Percentiles rank a stretch among this genome's conserved stretches.
Conservation (phyloP, 257 asterid species). For the Plantago major region DNA sequence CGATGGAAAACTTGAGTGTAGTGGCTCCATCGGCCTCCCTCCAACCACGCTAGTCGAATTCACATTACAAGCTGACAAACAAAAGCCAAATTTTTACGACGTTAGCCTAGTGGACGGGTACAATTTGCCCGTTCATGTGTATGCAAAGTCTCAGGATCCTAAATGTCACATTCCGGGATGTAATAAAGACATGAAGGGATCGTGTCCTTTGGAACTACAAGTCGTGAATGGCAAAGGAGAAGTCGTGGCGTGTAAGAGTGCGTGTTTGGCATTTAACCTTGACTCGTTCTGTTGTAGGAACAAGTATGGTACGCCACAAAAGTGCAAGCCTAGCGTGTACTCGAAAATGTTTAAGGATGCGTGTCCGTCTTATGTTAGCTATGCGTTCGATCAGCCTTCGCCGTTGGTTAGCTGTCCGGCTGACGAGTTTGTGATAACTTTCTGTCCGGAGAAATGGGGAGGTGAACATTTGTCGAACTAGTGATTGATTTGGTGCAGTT, state of each 20-base stretch:
- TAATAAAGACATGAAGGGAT: slow-evolving; percentile 30
- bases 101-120: slow-evolving; percentile 83
- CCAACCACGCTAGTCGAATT: slow-evolving; percentile 70
- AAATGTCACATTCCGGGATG: slow-evolving; percentile 60
- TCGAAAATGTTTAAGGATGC: slow-evolving; percentile 66
- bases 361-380: slow-evolving; percentile 65
- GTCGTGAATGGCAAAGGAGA: slow-evolving; percentile 38
- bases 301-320: slow-evolving; percentile 50
- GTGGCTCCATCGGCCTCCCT: slow-evolving; percentile 61
- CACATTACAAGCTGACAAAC: slow-evolving; percentile 40
- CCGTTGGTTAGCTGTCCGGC: slow-evolving; percentile 56
- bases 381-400: slow-evolving; percentile 59
- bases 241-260: slow-evolving; percentile 83
- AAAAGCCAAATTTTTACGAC: slow-evolving; percentile 56
- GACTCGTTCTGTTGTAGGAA: slow-evolving; percentile 78
- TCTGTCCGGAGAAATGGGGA: slow-evolving; percentile 73
- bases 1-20: slow-evolving; percentile 55
- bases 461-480: slow-evolving; percentile 21
- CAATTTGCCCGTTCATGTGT: slow-evolving; percentile 64
- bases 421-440: slow-evolving; percentile 49
- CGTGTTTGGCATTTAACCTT: slow-evolving; percentile 62
- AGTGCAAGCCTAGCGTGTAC: slow-evolving; percentile 57
- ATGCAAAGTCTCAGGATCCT: slow-evolving; percentile 6
- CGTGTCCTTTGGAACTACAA: slow-evolving; percentile 54
- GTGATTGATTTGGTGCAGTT: neutral